These are phyloP conservation scores for Candida sonorensis DNA, from an alignment of 805 yeast genomes.

Conservation along the genomic window DNA sequence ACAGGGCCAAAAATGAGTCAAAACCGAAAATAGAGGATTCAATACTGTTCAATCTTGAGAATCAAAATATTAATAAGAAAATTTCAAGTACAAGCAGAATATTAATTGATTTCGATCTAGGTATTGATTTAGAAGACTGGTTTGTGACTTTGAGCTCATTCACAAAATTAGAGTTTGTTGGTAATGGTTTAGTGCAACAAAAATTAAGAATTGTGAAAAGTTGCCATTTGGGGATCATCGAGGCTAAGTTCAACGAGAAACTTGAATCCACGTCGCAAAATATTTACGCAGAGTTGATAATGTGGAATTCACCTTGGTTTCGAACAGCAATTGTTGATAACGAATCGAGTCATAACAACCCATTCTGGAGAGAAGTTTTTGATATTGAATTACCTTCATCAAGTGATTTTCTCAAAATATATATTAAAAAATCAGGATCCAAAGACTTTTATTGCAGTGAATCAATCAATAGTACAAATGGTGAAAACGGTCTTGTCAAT, in stretches of 20 bases:
- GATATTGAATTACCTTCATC: constrained; percentile 51
- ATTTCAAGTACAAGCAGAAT: constrained; percentile 26
- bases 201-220: constrained; percentile 48
- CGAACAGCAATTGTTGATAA: constrained; percentile 60
- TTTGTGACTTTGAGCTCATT: constrained; percentile 59
- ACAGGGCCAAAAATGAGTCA: constrained; percentile 26
- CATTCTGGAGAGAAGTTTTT: constrained; percentile 83
- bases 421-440: constrained; percentile 28
- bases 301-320: constrained; percentile 75
- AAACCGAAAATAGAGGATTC: too few relatives aligned
- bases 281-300: constrained; percentile 61
- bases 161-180: constrained; percentile 47
- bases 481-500: too few relatives aligned
- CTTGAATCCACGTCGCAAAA: constrained; percentile 5
- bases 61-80: constrained; percentile 8
- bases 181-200: constrained; percentile 20
- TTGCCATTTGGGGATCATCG: constrained; percentile 52
- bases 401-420: constrained; percentile 45
- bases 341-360: constrained; percentile 34
- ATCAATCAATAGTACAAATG: too few relatives aligned
- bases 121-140: constrained; percentile 74
- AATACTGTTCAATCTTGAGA: too few relatives aligned
- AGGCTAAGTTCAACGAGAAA: constrained; percentile 45
- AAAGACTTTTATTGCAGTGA: constrained; percentile 11
- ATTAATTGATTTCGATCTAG: constrained; percentile 55